phyloP scores from a whole-genome alignment of 805 yeast genomes.

The Lipomyces kockii region DNA sequence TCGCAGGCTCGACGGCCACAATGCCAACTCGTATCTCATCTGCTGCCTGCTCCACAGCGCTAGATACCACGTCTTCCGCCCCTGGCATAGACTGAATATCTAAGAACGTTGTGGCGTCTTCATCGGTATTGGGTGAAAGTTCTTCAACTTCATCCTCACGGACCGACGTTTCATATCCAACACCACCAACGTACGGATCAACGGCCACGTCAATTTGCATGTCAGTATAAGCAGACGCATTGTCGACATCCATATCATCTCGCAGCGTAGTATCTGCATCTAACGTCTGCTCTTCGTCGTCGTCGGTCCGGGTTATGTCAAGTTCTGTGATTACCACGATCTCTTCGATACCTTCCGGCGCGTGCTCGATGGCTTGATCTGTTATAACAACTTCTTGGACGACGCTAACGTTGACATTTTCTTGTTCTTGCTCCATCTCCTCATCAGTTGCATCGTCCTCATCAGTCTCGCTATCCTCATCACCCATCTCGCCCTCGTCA shows the following conservation, averaged over 20 bases:
- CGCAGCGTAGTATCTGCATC: constrained; percentile 22
- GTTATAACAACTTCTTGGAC: not conserved
- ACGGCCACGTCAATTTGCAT: not conserved
- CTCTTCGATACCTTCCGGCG: constrained; percentile 4
- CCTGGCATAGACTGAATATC: not conserved
- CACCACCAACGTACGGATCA: not conserved
- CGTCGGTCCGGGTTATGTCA: not conserved
- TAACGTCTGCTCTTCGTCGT: not conserved
- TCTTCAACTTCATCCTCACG: not conserved
- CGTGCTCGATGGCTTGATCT: not conserved
- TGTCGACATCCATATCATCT: constrained; percentile 18
- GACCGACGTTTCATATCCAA: not conserved
- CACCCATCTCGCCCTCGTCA: constrained; percentile 31
- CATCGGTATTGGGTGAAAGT: not conserved
- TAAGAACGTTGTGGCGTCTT: not conserved
- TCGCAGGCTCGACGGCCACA: not conserved
- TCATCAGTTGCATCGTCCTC: constrained; percentile 11
- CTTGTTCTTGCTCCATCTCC: constrained; percentile 10
- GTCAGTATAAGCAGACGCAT: not conserved
- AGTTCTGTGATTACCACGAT: constrained; percentile 14
- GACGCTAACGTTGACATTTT: not conserved
- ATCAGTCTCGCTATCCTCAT: constrained; percentile 22
- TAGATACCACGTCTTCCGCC: not conserved
- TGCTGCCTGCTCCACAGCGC: not conserved
- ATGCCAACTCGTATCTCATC: not conserved